Evolutionary conservation across 192 early-diverging fungal species (phyloP), one percentile per base, ranked within the genome.

Genomic region (Coemansia sp.): DNA sequence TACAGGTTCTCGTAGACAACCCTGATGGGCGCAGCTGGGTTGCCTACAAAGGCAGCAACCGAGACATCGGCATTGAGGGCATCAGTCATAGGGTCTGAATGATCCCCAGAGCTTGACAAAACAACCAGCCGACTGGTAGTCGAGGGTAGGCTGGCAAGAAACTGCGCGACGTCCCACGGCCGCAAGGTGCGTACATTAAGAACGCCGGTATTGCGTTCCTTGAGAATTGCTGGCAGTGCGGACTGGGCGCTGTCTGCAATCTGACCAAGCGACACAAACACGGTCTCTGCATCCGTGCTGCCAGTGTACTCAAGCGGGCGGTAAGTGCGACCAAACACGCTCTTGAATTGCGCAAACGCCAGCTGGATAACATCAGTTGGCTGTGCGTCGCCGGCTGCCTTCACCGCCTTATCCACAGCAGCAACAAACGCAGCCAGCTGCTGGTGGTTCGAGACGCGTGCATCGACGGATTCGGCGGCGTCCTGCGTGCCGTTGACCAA

Each of bases 271-370:
- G 90, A 77, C 0, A 95, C 89, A 60, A 96, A 82, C 21, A 97
- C 89, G 10, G 85, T 85, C 66, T 92, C 87, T 7, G 96, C 88
- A 66, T 83, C 67, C 7, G 68, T 28, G 47, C 83, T 73, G 41
- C 96, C 96, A 67, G 74, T 64, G 82, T 97, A 98, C 74, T 93
- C 93, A 79, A 96, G 90, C 21, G 84, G 73, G 55, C 84, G 67
- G 82, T 94, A 95, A 5, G 75, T 63, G 55, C 83, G 82, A 19
- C 89, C 89, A 22, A 85, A 76, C 4, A 50, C 53, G 31, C 60
- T 62, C 18, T 70, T 64, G 65, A 86, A 62, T 53, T 63, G 76
- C 34, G 54, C 55, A 51, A 69, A 57, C 76, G 82, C 74, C 81
- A 74, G 32, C 48, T 53, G 52, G 16, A 75, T 32, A 1, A 58